Conservation (phyloP, 345 rosid genomes). For the Ailanthus altissimus region DNA sequence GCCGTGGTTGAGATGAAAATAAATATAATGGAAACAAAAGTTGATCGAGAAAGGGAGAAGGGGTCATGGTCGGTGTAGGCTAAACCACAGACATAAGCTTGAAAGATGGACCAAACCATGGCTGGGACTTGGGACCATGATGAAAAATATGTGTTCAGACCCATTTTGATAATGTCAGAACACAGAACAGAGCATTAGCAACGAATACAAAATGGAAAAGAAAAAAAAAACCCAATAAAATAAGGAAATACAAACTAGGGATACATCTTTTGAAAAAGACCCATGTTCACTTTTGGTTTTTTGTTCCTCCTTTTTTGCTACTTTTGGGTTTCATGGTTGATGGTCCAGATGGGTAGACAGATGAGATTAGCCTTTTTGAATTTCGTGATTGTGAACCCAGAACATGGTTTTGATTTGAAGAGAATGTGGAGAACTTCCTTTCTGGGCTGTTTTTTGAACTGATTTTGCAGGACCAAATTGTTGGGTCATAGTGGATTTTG, state of each 20-base stretch:
- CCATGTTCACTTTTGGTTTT: neutral
- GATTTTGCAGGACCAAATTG: neutral
- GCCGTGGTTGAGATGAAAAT: slow-evolving; percentile 25
- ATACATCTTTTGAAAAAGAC: slow-evolving; percentile 15
- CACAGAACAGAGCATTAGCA: neutral
- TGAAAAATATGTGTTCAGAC: slow-evolving; percentile 3
- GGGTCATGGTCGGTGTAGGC: slow-evolving; percentile 51
- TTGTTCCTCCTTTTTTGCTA: neutral
- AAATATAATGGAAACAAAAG: slow-evolving; percentile 35
- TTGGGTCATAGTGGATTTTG: neutral
- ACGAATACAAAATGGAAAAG: neutral
- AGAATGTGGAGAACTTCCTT: slow-evolving; percentile 3
- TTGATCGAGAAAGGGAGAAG: slow-evolving; percentile 31
- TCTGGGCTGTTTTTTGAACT: neutral
- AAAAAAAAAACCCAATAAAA: neutral
- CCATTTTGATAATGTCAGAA: slow-evolving; percentile 29
- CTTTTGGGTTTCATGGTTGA: neutral
- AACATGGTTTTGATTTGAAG: neutral
- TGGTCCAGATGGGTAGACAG: no score
- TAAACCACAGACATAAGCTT: slow-evolving; percentile 57
- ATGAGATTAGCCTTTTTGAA: no score
- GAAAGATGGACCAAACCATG: slow-evolving; percentile 22
- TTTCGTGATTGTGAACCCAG: no score
- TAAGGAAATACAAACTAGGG: neutral
- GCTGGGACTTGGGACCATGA: slow-evolving; percentile 27